Percentiles rank a stretch among this genome's conserved stretches.
Evolutionary conservation across 2,329 filamentous ascomycete species (phyloP).

Genomic region (Penicillium brevicompactum): DNA sequence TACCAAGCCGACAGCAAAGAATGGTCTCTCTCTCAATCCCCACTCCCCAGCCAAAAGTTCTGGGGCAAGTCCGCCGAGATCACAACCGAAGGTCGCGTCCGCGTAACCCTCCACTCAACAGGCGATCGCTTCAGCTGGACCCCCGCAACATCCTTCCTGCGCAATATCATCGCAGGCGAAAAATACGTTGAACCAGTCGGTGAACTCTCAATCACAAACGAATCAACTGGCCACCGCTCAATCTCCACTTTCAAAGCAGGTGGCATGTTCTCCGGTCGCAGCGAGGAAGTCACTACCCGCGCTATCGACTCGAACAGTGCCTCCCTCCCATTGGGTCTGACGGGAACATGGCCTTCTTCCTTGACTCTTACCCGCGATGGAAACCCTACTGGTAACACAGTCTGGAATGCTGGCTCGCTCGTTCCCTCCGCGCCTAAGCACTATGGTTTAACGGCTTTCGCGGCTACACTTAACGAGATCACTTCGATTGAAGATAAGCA

Average conservation of each 20-base stretch:
- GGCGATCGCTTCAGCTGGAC: conserved; percentile 89
- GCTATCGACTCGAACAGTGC: conserved; percentile 68
- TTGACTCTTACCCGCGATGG: conserved; percentile 69
- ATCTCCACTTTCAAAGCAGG: conserved; percentile 90
- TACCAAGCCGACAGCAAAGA: conserved; percentile 84
- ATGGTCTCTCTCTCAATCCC: conserved; percentile 87
- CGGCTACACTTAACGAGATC: conserved; percentile 82
- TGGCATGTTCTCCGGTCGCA: conserved; percentile 94
- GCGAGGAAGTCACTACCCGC: conserved; percentile 83
- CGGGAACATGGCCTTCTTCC: conserved; percentile 81
- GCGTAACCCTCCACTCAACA: conserved; percentile 71
- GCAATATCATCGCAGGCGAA: conserved; percentile 96
- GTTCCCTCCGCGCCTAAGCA: conserved; percentile 77
- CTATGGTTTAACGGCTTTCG: conserved; percentile 88
- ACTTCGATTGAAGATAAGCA: conserved; percentile 75
- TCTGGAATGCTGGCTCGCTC: conserved; percentile 78
- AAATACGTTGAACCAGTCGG: conserved; percentile 97
- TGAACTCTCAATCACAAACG: conserved; percentile 81
- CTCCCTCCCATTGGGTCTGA: conserved; percentile 67
- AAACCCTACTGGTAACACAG: conserved; percentile 62
- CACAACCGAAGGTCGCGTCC: conserved; percentile 84
- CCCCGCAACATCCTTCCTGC: conserved; percentile 83
- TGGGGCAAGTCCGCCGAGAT: conserved; percentile 98
- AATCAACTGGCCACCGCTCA: conserved; percentile 79
- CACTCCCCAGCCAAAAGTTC: conserved; percentile 91